Evolutionary conservation across 805 yeast genomes (phyloP).

Genomic region (Saccharomycopsis babjevae): DNA sequence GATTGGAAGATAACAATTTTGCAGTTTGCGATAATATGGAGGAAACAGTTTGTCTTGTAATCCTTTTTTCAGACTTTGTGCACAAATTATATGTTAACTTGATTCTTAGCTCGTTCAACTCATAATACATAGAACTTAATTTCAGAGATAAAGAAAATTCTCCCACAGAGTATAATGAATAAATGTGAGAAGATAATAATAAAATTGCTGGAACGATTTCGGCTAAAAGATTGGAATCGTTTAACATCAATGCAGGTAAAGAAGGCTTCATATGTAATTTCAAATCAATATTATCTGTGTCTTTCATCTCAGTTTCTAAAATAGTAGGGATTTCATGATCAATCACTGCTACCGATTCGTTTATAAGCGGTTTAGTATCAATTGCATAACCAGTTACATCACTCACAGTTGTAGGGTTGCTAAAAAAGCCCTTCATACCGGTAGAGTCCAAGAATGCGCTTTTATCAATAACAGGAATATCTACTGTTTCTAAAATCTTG

Average conservation of each 20-base stretch:
- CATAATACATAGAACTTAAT: slow-evolving; percentile 41
- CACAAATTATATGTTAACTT: slow-evolving; percentile 40
- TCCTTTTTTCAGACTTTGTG: slow-evolving; percentile 41
- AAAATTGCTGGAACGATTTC: slow-evolving; percentile 51
- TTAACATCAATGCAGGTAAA: slow-evolving; percentile 41
- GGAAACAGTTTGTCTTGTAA: slow-evolving; percentile 42
- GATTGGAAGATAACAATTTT: slow-evolving; percentile 44
- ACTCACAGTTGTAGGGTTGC: slow-evolving; percentile 22
- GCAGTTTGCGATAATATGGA: slow-evolving; percentile 47
- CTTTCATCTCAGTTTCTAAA: slow-evolving; percentile 26
- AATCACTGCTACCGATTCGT: slow-evolving; percentile 19
- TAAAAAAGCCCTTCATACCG: background rate
- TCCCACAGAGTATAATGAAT: slow-evolving; percentile 60
- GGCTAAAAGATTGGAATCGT: slow-evolving; percentile 35
- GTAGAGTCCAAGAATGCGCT: slow-evolving; percentile 22
- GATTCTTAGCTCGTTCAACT: slow-evolving; percentile 49
- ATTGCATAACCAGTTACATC: slow-evolving; percentile 17
- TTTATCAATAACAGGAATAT: slow-evolving; percentile 26
- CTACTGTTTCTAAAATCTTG: slow-evolving; percentile 33
- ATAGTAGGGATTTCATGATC: slow-evolving; percentile 26
- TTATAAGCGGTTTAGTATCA: slow-evolving; percentile 18
- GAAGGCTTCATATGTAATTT: slow-evolving; percentile 35
- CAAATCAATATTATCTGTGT: slow-evolving; percentile 24
- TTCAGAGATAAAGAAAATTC: slow-evolving; percentile 55
- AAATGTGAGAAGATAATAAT: slow-evolving; percentile 52